phyloP scores from a whole-genome alignment of 257 asterid genomes.

The Solanum raphanifolium region DNA sequence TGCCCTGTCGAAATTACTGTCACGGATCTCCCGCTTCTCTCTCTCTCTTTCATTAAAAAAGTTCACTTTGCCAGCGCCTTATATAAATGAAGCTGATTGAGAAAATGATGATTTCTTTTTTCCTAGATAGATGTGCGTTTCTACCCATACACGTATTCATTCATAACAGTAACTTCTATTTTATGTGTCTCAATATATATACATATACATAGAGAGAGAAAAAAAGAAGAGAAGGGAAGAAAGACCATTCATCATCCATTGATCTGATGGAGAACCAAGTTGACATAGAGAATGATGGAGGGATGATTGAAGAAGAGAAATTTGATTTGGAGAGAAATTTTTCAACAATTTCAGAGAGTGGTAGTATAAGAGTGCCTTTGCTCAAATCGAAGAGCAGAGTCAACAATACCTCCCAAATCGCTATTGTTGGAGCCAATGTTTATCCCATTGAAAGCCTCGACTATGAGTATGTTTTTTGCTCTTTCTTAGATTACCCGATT shows the following conservation, averaged over 20 bases:
- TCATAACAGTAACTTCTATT: background rate
- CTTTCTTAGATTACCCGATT: background rate
- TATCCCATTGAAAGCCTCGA: conserved; percentile 78
- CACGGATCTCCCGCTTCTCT: background rate
- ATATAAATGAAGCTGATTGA: background rate
- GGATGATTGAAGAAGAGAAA: conserved; percentile 7
- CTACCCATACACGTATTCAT: background rate
- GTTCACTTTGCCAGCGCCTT: too few relatives aligned
- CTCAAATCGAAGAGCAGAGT: conserved; percentile 35
- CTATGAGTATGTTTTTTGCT: conserved; percentile 42
- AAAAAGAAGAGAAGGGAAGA: background rate
- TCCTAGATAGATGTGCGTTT: background rate
- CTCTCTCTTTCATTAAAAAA: background rate
- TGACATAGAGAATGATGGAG: conserved; percentile 48
- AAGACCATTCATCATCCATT: background rate
- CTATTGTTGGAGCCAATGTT: conserved; percentile 61
- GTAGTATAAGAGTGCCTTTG: conserved; percentile 36
- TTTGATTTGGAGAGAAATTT: conserved; percentile 33
- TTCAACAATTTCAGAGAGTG: conserved; percentile 5
- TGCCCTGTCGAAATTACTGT: background rate
- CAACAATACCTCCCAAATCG: conserved; percentile 78
- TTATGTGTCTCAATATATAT: too few relatives aligned
- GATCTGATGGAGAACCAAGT: conserved; percentile 9
- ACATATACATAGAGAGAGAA: background rate
- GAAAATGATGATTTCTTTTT: background rate